Base-by-base conservation (phyloP, 23 red algal genomes). In the Gracilaria vermiculophylla region DNA sequence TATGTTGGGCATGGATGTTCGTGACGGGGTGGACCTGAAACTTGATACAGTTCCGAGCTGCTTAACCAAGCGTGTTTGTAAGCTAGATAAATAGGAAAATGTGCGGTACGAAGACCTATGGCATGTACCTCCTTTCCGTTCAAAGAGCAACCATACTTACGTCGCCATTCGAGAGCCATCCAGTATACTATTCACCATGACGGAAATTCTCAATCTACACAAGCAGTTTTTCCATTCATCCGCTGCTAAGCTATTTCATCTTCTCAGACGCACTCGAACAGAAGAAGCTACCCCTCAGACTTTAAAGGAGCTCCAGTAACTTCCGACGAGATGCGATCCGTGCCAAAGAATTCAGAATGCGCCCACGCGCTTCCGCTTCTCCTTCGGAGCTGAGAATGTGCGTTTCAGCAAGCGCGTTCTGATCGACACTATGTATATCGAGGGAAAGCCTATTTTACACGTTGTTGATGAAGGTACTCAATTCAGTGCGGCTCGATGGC, bases 331-430 rank as follows among this genome's bases (percentile, higher is more conserved):
- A 50, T 86, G 81, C 35, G 61, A 86, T 34, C 81, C 81, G 41
- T 86, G 61, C 29, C 81, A 86, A 73, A 37, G 65, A 19, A 86
- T 86, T 40, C 28, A 86, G 3, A 51, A 13, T 23, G 81, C 81
- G 8, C 28, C 81, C 3, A 69, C 15, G 12, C 35, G 81, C 5
- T 86, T 86, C 50, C 31, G 81, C 5, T 57, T 85, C 1, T 21
- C 2, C 1, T 66, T 66, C 16, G 80, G 80, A 5, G 31, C 54
- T 32, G 80, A 71, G 24, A n/a, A 85, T 69, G 27, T 49, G 3
- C 62, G 80, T 7, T 85, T 85, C 62, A 82, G 62, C 1, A 25
- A 82, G 33, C 51, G 50, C 1, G 19, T 82, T 24, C 23, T 82
- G 51, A 1, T 82, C 17, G 78, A 82, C n/a, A 33, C 62, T 3